Conservation (phyloP, 805 yeast genomes). For the Torulaspora quercuum region DNA sequence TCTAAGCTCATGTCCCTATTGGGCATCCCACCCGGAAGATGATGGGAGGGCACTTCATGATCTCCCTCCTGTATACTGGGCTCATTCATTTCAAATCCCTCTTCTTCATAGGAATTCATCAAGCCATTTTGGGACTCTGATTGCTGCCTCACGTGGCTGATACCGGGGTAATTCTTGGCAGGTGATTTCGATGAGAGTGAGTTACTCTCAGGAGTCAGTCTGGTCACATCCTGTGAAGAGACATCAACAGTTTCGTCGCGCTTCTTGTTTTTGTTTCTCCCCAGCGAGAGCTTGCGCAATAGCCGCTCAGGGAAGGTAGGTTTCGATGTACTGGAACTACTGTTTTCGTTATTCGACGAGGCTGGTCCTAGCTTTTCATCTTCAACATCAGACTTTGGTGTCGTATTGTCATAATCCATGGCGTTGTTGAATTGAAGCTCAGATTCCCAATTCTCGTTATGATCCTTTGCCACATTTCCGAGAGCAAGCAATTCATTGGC, state of each 20-base stretch:
- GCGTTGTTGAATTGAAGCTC: conserved; percentile 41
- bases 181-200: conserved; percentile 12
- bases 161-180: conserved; percentile 27
- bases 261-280: conserved; percentile 12
- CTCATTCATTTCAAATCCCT: conserved; percentile 15
- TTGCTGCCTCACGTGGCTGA: conserved; percentile 24
- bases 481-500: conserved; percentile 62
- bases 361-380: conserved; percentile 20
- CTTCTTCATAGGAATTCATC: conserved; percentile 27
- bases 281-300: conserved; percentile 25
- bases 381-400: conserved; percentile 15
- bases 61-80: conserved; percentile 16
- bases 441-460: conserved; percentile 67
- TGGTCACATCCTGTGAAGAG: conserved; percentile 10
- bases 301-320: conserved; percentile 27
- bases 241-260: conserved; percentile 4
- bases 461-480: conserved; percentile 81
- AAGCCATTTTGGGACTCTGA: conserved; percentile 34
- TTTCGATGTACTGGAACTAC: conserved; percentile 12
- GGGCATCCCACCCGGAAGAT: conserved; percentile 12
- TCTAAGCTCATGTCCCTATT: conserved; percentile 25
- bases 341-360: conserved; percentile 18
- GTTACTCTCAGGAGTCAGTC: conserved; percentile 16
- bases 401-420: conserved; percentile 10
- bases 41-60: conserved; percentile 2